Conservation (phyloP, 805 yeast species). For the Torulaspora franciscae region DNA sequence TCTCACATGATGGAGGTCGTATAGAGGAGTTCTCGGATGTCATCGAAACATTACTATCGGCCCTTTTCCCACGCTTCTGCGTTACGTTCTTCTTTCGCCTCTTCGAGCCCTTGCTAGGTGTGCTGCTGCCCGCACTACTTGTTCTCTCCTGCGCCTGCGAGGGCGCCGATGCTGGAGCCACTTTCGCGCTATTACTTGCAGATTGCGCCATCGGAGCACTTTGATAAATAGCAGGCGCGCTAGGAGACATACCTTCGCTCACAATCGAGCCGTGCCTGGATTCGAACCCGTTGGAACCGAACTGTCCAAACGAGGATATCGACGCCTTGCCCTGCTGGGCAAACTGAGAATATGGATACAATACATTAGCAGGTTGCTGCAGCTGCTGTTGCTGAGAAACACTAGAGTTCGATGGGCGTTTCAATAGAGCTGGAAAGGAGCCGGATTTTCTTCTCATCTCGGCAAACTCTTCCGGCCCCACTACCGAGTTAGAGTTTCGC, state of each 20-base stretch:
- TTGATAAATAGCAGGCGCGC: constrained; percentile 18
- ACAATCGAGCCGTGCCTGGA: constrained; percentile 32
- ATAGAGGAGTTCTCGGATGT: constrained; percentile 7
- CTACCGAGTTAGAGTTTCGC: constrained; percentile 13
- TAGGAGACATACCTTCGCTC: constrained; percentile 33
- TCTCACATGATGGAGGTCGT: constrained; percentile 6
- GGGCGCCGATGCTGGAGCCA: constrained; percentile 2
- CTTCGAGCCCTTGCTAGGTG: constrained; percentile 6
- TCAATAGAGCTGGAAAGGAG: constrained; percentile 28
- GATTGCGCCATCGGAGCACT: constrained; percentile 5
- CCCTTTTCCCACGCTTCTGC: constrained; percentile 6
- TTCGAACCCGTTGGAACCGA: constrained; percentile 25
- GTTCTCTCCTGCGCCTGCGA: constrained; percentile 2
- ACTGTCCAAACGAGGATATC: constrained; percentile 24
- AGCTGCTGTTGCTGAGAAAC: constrained; percentile 12
- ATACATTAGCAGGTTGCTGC: constrained; percentile 1
- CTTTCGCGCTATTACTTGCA: neutral
- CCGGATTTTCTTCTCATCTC: constrained; percentile 25
- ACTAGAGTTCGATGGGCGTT: constrained; percentile 21
- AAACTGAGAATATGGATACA: constrained; percentile 29
- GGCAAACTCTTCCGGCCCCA: constrained; percentile 17
- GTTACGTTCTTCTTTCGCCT: constrained; percentile 11
- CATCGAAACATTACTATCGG: constrained; percentile 6
- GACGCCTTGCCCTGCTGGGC: constrained; percentile 21
- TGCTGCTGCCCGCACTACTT: neutral